A percentile compares a stretch with the other conserved stretches of the same genome.
Conservation (phyloP, 805 yeast species). For the Candida krabiensis region DNA sequence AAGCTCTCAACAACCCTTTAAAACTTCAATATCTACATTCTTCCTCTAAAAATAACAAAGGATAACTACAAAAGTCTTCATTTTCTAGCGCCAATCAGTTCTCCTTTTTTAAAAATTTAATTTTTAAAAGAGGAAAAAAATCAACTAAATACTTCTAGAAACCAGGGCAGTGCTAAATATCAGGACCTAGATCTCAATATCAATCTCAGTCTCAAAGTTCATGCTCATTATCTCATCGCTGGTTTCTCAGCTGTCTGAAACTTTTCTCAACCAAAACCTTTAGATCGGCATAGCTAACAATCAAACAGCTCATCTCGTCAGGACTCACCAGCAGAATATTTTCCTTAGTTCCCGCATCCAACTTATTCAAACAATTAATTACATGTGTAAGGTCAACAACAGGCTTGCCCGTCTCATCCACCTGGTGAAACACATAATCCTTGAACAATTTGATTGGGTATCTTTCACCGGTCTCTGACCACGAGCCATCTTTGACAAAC, state of each 20-base stretch:
- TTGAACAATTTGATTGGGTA: constrained; percentile 74
- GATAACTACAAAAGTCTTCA: constrained; percentile 5
- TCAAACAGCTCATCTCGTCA: constrained; percentile 82
- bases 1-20: no score
- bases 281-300: constrained; percentile 82
- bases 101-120: constrained; percentile 19
- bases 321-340: constrained; percentile 74
- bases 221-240: constrained; percentile 2
- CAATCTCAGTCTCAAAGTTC: no score
- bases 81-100: background rate
- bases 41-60: no score
- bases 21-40: no score
- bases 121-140: constrained; percentile 1
- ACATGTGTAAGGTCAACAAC: constrained; percentile 82
- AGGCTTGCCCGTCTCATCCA: constrained; percentile 74
- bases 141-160: no score
- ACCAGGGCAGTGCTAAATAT: no score
- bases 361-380: constrained; percentile 73
- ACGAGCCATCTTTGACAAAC: constrained; percentile 48
- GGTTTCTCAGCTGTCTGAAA: constrained; percentile 48
- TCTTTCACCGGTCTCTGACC: constrained; percentile 76
- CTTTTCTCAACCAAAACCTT: constrained; percentile 67
- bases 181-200: no score
- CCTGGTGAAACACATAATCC: constrained; percentile 84
- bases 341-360: constrained; percentile 92